Base-by-base conservation (phyloP, 768 basidiomycete species). In the Trametes gibbosa region DNA sequence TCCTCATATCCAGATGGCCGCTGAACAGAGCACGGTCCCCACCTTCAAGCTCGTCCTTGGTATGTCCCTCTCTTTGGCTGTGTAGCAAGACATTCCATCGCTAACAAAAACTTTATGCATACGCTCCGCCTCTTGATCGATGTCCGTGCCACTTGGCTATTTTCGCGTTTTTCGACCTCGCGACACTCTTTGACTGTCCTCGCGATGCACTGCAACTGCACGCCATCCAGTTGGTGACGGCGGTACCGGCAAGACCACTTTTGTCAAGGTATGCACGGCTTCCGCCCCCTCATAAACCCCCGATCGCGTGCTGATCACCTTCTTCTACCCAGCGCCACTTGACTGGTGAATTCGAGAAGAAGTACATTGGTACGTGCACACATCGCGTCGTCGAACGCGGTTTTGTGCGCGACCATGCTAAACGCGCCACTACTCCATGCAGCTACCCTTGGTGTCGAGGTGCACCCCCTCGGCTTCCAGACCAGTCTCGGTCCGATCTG, bases 291-390 rank as follows among this genome's bases (percentile, higher is more conserved):
- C 56, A 55, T 29, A 43, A 52, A 49, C 65, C 64, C 67, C 62
- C 67, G 80, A 86, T 87, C 83, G 76, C 69, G 71, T 78, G 62
- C 80, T 85, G 84, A 89, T 87, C 77, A 68, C 62, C 24, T 52
- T 9, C 39, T 32, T 50, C 56, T 63, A 70, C 67, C 43, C 70
- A 93, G 92, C 92, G 94, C 74, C 95, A 98, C 78, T 86, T 96
- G 85, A 97, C 95, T 65, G 96, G 96, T 73, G 96, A 98, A 84
- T 98, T 99, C 75, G 96, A 99, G 81, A 99, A 99, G 85, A 99
- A 99, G 77, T 98, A 97, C 78, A 96, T 96, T 62, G 95, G 93
- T 95, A 75, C 58, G 89, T 69, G 37, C 53, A 56, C n/a, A 47
- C 51, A 56, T 55, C 57, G 50, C 57, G 63, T 61, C 63, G 53